Evolutionary conservation across 2,329 filamentous ascomycete genomes (phyloP).

Genomic region (Colletotrichum sp.): DNA sequence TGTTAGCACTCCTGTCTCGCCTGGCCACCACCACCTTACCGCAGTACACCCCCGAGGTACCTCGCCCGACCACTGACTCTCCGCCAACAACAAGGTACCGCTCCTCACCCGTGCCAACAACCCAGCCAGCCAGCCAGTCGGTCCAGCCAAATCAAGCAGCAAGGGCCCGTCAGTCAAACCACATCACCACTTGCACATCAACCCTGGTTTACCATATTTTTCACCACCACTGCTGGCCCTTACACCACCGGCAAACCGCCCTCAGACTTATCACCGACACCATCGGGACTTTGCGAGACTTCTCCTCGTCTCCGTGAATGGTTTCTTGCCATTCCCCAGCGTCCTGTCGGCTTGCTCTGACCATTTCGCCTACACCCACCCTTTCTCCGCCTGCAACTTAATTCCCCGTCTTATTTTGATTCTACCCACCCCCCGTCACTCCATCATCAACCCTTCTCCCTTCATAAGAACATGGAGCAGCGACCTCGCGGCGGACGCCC

Average conservation of each 20-base stretch:
- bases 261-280: background rate
- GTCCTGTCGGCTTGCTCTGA: background rate
- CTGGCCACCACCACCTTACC: background rate
- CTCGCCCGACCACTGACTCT: background rate
- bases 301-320: background rate
- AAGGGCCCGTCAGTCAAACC: constrained; percentile 11
- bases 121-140: background rate
- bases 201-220: constrained; percentile 13
- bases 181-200: constrained; percentile 20
- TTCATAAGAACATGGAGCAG: constrained; percentile 10
- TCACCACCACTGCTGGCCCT: constrained; percentile 1
- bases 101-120: background rate
- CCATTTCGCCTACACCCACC: background rate
- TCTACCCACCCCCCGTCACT: background rate
- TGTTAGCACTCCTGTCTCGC: background rate
- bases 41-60: background rate
- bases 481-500: constrained; percentile 8
- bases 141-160: background rate
- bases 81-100: background rate
- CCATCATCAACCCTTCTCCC: background rate
- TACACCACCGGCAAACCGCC: background rate
- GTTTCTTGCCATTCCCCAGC: background rate
- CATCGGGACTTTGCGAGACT: background rate
- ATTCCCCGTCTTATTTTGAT: constrained; percentile 1
- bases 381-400: background rate